Evolutionary conservation across 1,284 basidiomycete genomes (phyloP), one percentile per base, ranked within the genome.

Genomic region (Pholiota adiposa): DNA sequence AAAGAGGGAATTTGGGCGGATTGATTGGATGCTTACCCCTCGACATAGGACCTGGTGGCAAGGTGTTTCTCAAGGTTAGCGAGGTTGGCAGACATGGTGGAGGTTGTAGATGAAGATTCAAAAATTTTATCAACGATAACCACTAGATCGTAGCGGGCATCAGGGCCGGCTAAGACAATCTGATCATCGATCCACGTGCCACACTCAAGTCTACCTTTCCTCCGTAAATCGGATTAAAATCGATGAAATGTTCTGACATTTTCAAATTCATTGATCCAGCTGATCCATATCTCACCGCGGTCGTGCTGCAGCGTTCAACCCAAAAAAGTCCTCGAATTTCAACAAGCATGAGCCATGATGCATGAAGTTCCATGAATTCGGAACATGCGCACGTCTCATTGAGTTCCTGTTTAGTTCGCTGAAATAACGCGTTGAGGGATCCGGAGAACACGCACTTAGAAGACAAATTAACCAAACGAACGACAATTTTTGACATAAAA

Each of bases 1-100:
- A 11, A 38, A 38, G 14, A 9, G 36, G 36, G 16, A 14, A 38
- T 21, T 54, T 14, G 27, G 46, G 92, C 90, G 91, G 69, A 73
- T 69, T 12, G 65, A 59, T 69, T 27, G 25, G 29, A 18, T 12
- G 85, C 93, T 88, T 67, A 97, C 94, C 94, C 95, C 76, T 96
- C 93, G 61, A 97, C 82, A 79, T 97, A 97, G 63, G 93, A 94
- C 75, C 93, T 85, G 70, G 87, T 85, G 58, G 87, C 75, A 70
- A 98, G 91, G 83, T 96, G 92, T 64, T 88, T 73, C 73, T 97
- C 92, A 72, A 97, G 90, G 69, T 90, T 88, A 54, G 79, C 72
- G 69, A 94, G 82, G 77, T 94, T 83, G 70, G 80, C 79, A 71
- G 91, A 84, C 92, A 94, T 94, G 70, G 67, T 77, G 67, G 63